phyloP scores from a whole-genome alignment of 192 early-diverging fungal genomes.

The Mortierella hygrophila region DNA sequence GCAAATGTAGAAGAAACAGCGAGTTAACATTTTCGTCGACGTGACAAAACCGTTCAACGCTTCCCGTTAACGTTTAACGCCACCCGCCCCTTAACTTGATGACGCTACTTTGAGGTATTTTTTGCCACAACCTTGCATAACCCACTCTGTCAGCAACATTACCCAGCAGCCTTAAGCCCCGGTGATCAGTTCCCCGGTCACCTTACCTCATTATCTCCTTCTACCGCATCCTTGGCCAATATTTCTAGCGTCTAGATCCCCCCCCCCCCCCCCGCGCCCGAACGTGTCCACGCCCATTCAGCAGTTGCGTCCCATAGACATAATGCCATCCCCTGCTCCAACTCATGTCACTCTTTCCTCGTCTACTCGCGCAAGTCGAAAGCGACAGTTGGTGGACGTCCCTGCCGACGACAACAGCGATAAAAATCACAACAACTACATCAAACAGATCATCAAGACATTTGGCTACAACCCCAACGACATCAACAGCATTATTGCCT shows the following conservation, averaged over 20 bases:
- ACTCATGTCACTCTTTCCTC: background rate
- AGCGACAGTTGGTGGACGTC: background rate
- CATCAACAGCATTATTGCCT: background rate
- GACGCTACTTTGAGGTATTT: background rate
- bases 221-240: too few species aligned
- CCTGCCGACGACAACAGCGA: background rate
- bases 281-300: background rate
- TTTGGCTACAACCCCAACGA: slow-evolving; percentile 10
- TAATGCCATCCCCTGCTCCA: background rate
- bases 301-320: background rate
- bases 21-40: background rate
- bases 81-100: background rate
- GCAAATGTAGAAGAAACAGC: background rate
- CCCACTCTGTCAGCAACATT: background rate
- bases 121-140: background rate
- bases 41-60: too few species aligned
- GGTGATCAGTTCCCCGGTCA: too few species aligned
- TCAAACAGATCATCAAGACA: background rate
- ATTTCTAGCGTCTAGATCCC: too few species aligned
- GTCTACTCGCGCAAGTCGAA: background rate
- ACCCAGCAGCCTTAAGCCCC: too few species aligned
- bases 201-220: too few species aligned
- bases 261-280: too few species aligned
- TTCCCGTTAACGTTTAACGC: too few species aligned
- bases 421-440: too few species aligned